Conservation (phyloP, 768 basidiomycete genomes). For the Tulasnella sp. region DNA sequence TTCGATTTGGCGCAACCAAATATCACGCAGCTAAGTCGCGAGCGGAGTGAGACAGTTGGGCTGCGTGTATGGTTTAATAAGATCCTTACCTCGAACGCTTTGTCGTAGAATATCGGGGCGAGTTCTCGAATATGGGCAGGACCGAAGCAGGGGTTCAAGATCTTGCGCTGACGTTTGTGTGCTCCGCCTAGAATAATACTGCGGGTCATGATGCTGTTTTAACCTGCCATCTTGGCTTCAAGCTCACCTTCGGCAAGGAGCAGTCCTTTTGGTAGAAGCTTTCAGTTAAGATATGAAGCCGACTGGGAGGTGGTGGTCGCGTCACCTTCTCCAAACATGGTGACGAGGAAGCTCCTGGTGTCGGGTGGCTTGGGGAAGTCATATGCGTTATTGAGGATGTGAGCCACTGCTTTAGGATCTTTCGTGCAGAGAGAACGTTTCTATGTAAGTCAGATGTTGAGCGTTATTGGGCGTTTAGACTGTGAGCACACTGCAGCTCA, state of each 20-base stretch:
- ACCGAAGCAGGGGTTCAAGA: slow-evolving; percentile 61
- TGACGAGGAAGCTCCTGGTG: neutral
- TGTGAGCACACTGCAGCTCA: neutral
- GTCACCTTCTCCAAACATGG: slow-evolving; percentile 11
- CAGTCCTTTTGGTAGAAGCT: neutral
- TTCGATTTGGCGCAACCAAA: slow-evolving; percentile 7
- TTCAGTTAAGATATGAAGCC: neutral
- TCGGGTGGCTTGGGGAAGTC: slow-evolving; percentile 20
- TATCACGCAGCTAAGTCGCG: slow-evolving; percentile 36
- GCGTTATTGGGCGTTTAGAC: neutral
- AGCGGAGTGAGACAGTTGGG: slow-evolving; percentile 45
- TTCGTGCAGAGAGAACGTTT: slow-evolving; percentile 5
- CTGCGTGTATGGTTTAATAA: slow-evolving; percentile 55
- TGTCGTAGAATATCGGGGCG: slow-evolving; percentile 54
- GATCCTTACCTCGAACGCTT: slow-evolving; percentile 52
- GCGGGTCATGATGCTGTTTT: neutral
- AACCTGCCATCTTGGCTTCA: neutral
- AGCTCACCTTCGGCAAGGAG: slow-evolving; percentile 9
- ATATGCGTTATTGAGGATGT: slow-evolving; percentile 17
- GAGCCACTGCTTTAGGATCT: slow-evolving; percentile 17
- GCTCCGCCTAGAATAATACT: neutral
- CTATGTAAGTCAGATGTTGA: neutral
- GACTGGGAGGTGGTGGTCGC: neutral
- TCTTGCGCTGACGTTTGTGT: slow-evolving; percentile 5
- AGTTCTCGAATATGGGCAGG: slow-evolving; percentile 54